A percentile compares a stretch with the other conserved stretches of the same genome.
Conservation (phyloP, 2,329 filamentous ascomycete species). For the Magnaporthales sp. region DNA sequence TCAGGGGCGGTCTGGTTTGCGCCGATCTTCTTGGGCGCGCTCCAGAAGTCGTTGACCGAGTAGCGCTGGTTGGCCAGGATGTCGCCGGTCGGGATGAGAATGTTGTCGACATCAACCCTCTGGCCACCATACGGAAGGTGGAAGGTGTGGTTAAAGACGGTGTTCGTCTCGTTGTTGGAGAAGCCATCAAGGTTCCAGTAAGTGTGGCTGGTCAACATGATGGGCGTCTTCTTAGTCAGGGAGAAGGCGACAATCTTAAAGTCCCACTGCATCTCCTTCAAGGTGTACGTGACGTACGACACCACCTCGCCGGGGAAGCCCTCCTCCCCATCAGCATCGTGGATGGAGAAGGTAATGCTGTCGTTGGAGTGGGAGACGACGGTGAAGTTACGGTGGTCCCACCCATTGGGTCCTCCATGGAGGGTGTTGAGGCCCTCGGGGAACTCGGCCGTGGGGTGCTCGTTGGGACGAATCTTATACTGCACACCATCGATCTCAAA, state of each 20-base stretch:
- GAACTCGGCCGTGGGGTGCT: constrained; percentile 41
- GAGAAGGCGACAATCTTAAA: constrained; percentile 64
- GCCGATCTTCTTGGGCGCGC: constrained; percentile 69
- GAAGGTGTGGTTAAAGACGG: constrained; percentile 62
- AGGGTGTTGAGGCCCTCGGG: constrained; percentile 54
- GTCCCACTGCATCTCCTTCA: constrained; percentile 59
- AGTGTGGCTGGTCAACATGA: constrained; percentile 67
- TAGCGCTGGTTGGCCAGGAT: constrained; percentile 60
- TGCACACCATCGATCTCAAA: constrained; percentile 57
- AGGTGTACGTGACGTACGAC: constrained; percentile 64
- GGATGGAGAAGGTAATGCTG: constrained; percentile 67
- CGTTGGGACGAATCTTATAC: constrained; percentile 55
- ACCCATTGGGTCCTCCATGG: constrained; percentile 62
- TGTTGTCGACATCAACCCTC: constrained; percentile 59
- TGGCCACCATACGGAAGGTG: constrained; percentile 65
- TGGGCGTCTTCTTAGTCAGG: constrained; percentile 68
- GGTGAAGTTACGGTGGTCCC: constrained; percentile 73
- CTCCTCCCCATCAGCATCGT: constrained; percentile 63
- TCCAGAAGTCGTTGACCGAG: constrained; percentile 77
- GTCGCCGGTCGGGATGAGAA: constrained; percentile 67
- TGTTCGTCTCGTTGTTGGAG: constrained; percentile 59
- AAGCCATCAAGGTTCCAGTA: constrained; percentile 84
- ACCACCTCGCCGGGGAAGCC: constrained; percentile 74
- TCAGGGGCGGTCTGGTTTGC: constrained; percentile 52
- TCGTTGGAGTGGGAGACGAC: constrained; percentile 57